A percentile compares a stretch with the other conserved stretches of the same genome.
Conservation (phyloP, 2,329 filamentous ascomycete species). For the Fusarium goolgardi region DNA sequence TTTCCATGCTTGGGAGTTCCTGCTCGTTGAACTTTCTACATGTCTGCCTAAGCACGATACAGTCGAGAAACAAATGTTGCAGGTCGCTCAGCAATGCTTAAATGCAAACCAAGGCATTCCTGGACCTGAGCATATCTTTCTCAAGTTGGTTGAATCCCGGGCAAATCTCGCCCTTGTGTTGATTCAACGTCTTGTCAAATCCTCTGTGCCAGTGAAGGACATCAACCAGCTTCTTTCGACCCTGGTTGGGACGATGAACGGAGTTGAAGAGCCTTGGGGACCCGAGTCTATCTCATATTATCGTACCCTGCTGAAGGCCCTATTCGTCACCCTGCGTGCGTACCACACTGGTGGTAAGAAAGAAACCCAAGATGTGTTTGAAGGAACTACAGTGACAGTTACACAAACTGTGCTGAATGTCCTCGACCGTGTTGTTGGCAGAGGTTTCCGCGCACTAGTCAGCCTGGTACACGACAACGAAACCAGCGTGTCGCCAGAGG, state of each 20-base stretch:
- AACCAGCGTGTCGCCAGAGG: conserved; percentile 72
- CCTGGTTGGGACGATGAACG: conserved; percentile 64
- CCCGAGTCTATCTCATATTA: conserved; percentile 74
- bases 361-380: conserved; percentile 51
- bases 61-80: conserved; percentile 76
- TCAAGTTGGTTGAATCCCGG: conserved; percentile 78
- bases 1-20: conserved; percentile 88
- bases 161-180: conserved; percentile 85
- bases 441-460: conserved; percentile 84
- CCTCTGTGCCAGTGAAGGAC: conserved; percentile 61
- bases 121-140: conserved; percentile 83
- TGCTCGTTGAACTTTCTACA: conserved; percentile 84
- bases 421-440: conserved; percentile 80
- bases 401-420: conserved; percentile 79
- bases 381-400: conserved; percentile 57
- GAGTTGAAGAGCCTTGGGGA: conserved; percentile 65
- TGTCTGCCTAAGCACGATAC: conserved; percentile 64
- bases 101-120: conserved; percentile 78
- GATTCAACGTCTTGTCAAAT: conserved; percentile 80
- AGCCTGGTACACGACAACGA: conserved; percentile 83
- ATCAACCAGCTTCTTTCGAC: conserved; percentile 63
- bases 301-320: conserved; percentile 82
- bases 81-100: conserved; percentile 82
- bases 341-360: conserved; percentile 59
- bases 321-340: conserved; percentile 83